Conservation (phyloP, 805 yeast species). For the Tetrapisispora fleetii region DNA sequence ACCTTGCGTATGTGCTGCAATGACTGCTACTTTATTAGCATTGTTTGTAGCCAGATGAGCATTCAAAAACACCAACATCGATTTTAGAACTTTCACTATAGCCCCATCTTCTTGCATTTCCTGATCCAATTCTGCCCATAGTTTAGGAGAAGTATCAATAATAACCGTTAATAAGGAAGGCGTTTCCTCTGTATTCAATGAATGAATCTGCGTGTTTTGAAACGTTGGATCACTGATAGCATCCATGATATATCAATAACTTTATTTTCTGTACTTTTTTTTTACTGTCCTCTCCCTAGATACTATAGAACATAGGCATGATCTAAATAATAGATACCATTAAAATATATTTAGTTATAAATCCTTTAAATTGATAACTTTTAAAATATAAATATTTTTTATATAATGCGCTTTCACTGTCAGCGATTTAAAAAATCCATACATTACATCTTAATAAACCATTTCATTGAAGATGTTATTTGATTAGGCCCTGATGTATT, state of each 20-base stretch:
- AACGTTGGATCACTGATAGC: constrained; percentile 30
- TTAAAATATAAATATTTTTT: too few species aligned
- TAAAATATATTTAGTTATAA: too few species aligned
- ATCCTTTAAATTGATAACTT: too few species aligned
- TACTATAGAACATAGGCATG: too few species aligned
- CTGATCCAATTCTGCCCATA: constrained; percentile 32
- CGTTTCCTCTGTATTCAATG: constrained; percentile 39
- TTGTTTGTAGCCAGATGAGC: constrained; percentile 82
- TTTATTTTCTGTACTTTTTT: too few species aligned
- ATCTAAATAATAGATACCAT: too few species aligned
- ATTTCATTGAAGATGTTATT: too few species aligned
- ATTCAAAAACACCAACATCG: constrained; percentile 68
- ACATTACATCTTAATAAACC: too few species aligned
- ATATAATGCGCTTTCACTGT: too few species aligned
- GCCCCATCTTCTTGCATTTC: constrained; percentile 25
- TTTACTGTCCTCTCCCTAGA: too few species aligned
- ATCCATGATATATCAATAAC: constrained; percentile 17
- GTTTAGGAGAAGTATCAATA: constrained; percentile 62
- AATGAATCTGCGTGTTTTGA: constrained; percentile 17
- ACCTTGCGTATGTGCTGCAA: constrained; percentile 64
- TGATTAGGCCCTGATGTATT: too few species aligned
- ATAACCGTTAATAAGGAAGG: constrained; percentile 76
- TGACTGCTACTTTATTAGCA: constrained; percentile 72
- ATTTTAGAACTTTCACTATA: constrained; percentile 45
- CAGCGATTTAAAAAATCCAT: too few species aligned